phyloP scores from a whole-genome alignment of 2,329 filamentous ascomycete genomes.

The Trichoderma polysporum region DNA sequence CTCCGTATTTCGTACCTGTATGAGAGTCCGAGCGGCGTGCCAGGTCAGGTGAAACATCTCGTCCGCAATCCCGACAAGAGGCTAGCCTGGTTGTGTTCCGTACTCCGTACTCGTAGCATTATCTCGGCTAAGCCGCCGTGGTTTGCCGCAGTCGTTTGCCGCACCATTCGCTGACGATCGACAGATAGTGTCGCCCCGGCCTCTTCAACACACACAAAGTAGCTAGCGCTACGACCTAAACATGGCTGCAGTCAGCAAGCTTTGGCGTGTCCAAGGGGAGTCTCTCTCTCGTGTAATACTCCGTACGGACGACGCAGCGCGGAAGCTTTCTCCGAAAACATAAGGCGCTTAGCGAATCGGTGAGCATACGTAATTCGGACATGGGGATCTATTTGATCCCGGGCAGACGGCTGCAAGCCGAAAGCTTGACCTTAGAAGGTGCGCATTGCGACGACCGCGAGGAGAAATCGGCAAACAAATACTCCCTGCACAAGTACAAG shows the following conservation, averaged over 20 bases:
- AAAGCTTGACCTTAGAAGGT: slow-evolving; percentile 17
- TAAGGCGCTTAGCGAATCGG: not conserved
- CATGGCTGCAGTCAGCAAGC: slow-evolving; percentile 12
- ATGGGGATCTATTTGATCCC: slow-evolving; percentile 4
- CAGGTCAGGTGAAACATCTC: not conserved
- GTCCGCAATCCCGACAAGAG: not conserved
- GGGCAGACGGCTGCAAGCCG: not conserved
- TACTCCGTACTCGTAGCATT: not conserved
- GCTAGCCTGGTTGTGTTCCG: not conserved
- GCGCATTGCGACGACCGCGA: slow-evolving; percentile 6
- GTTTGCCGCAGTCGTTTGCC: slow-evolving; percentile 12
- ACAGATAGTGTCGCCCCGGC: slow-evolving; percentile 13
- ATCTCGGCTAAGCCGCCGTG: slow-evolving; percentile 14
- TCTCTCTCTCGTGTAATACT: not conserved
- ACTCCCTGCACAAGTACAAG: not conserved
- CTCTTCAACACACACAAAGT: not conserved
- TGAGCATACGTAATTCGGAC: slow-evolving; percentile 15
- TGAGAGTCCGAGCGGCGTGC: not conserved
- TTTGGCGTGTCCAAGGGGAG: slow-evolving; percentile 9
- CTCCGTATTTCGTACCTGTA: not conserved
- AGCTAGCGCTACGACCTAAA: not conserved
- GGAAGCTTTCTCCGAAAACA: slow-evolving; percentile 6
- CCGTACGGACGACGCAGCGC: not conserved
- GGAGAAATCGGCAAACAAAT: slow-evolving; percentile 2
- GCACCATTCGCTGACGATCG: slow-evolving; percentile 18